Evolutionary conservation across 1,284 basidiomycete genomes (phyloP).

Genomic region (Papiliotrema terrestris): DNA sequence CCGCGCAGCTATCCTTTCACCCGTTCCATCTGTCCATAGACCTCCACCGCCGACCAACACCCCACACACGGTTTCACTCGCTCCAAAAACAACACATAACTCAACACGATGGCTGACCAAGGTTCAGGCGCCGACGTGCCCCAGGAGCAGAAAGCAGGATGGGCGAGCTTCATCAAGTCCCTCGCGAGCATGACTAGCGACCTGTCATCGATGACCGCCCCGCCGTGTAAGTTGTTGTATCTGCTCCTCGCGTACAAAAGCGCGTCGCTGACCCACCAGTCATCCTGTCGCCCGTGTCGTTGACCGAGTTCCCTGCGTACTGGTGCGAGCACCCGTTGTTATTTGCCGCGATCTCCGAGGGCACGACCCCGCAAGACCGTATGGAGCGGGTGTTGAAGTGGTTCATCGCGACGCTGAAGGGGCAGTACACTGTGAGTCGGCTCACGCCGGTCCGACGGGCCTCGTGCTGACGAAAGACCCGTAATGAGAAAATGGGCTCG

Average conservation of each 20-base stretch:
- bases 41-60: no score
- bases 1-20: no score
- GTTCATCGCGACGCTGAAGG: constrained; percentile 92
- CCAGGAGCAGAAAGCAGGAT: constrained; percentile 49
- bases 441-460: background rate
- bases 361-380: constrained; percentile 65
- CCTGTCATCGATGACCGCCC: constrained; percentile 88
- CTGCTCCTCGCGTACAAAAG: background rate
- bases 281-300: constrained; percentile 73
- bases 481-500: constrained; percentile 88
- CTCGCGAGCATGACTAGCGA: constrained; percentile 85
- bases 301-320: constrained; percentile 80
- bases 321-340: constrained; percentile 87
- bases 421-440: constrained; percentile 71
- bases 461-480: constrained; percentile 50
- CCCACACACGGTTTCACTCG: no score
- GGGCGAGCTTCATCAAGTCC: constrained; percentile 52
- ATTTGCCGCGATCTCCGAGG: constrained; percentile 77
- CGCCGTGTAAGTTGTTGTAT: constrained; percentile 50
- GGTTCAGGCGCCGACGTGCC: constrained; percentile 44
- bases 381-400: constrained; percentile 74
- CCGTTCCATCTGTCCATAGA: no score
- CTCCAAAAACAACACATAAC: no score
- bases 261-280: constrained; percentile 42
- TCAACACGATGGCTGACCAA: background rate